Evolutionary conservation across 257 asterid genomes (phyloP).

Genomic region (Mentha longifolia): DNA sequence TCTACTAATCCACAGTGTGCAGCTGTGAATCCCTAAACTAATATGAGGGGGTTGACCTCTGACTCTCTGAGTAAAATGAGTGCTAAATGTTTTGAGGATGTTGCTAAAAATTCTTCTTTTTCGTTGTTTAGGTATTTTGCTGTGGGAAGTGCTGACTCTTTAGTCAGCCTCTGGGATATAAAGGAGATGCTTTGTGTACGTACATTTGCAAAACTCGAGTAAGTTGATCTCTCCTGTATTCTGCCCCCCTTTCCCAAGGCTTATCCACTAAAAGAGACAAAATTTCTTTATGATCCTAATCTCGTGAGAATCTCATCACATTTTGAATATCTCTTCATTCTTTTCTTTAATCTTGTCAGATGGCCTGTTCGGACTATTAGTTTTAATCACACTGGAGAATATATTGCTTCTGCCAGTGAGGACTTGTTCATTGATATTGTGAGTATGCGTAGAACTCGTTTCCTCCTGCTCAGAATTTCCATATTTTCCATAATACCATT

Average conservation of each 20-base stretch:
- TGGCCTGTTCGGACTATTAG: slow-evolving; percentile 99
- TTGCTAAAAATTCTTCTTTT: slow-evolving; percentile 22
- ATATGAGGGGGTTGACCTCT: neutral
- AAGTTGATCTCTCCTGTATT: neutral
- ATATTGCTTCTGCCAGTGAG: slow-evolving; percentile 95
- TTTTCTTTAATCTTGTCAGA: slow-evolving; percentile 49
- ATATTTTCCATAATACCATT: neutral
- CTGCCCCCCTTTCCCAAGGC: neutral
- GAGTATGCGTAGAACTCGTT: no score
- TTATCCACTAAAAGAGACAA: slow-evolving; percentile 16
- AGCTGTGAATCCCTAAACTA: neutral
- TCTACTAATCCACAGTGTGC: slow-evolving; percentile 10
- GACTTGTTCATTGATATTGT: slow-evolving; percentile 96
- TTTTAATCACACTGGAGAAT: slow-evolving; percentile 92
- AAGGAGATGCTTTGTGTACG: slow-evolving; percentile 96
- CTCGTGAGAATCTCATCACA: neutral
- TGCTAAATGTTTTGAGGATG: slow-evolving; percentile 8
- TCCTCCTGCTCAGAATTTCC: slow-evolving; percentile 14
- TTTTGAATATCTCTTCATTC: neutral
- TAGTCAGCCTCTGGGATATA: slow-evolving; percentile 97
- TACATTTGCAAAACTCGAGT: slow-evolving; percentile 77
- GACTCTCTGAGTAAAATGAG: slow-evolving; percentile 3
- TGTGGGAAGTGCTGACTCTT: slow-evolving; percentile 99
- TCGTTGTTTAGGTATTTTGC: slow-evolving; percentile 73
- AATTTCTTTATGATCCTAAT: slow-evolving; percentile 1